Evolutionary conservation across 2,329 filamentous ascomycete species (phyloP).

Genomic region (Whalleya microplaca): DNA sequence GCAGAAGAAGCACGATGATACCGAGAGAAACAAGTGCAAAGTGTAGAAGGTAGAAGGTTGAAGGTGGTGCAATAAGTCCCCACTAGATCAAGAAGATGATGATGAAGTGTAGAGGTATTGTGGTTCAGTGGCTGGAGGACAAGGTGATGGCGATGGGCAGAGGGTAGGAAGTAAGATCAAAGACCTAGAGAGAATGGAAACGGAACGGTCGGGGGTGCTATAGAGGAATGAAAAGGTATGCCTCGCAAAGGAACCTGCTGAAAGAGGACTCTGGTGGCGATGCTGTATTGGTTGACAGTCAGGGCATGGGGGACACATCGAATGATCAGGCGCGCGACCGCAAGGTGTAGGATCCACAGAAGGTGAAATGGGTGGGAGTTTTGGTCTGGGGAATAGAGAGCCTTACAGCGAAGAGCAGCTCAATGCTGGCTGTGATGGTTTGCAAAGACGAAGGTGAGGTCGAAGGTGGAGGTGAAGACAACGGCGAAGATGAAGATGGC

Average conservation of each 20-base stretch:
- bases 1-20: background rate
- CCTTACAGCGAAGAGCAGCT: background rate
- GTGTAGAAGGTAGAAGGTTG: background rate
- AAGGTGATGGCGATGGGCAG: too few relatives aligned
- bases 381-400: background rate
- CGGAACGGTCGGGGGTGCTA: background rate
- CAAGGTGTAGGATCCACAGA: background rate
- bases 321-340: background rate
- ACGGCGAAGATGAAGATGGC: background rate
- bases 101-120: background rate
- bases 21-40: background rate
- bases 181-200: background rate
- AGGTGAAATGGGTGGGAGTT: background rate
- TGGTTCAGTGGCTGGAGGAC: too few relatives aligned
- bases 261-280: background rate
- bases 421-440: background rate
- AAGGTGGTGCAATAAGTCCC: background rate
- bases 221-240: background rate
- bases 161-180: background rate
- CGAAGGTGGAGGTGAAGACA: too few relatives aligned
- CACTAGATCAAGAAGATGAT: background rate
- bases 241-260: background rate
- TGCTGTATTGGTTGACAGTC: background rate
- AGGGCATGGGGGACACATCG: background rate
- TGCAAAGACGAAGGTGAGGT: background rate